Conservation (phyloP, 73 alveolate species). For the Symbiodinium pilosum region DNA sequence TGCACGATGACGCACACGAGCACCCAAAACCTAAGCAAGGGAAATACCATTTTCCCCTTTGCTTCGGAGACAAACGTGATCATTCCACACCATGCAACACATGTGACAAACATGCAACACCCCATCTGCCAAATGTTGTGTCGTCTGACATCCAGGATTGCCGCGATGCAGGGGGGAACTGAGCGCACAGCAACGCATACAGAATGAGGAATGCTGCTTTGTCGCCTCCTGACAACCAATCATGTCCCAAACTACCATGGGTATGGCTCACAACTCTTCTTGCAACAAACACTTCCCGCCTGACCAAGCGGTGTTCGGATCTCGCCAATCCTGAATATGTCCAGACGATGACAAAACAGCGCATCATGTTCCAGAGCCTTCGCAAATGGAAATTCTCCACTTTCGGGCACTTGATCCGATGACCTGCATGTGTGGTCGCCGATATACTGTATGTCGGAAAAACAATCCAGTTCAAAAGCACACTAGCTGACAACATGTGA, state of each 20-base stretch:
- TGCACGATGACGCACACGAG: constrained; percentile 40
- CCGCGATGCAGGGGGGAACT: not conserved
- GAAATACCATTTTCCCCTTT: not conserved
- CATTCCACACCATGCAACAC: not conserved
- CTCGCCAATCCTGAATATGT: constrained; percentile 41
- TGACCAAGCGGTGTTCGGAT: constrained; percentile 80
- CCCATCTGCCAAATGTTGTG: not conserved
- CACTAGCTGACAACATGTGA: not conserved
- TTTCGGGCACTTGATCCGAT: constrained; percentile 19
- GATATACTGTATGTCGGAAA: not conserved
- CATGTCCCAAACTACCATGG: too few species aligned
- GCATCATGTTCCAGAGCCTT: not conserved
- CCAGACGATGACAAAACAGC: not conserved
- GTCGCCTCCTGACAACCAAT: constrained; percentile 34
- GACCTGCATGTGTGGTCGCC: not conserved
- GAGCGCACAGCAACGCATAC: constrained; percentile 12
- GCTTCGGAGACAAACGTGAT: too few species aligned
- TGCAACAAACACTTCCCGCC: not conserved
- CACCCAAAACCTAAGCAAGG: constrained; percentile 60
- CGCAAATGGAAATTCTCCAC: constrained; percentile 53
- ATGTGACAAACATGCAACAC: not conserved
- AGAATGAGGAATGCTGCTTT: constrained; percentile 14
- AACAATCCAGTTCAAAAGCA: too few species aligned
- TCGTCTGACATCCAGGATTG: not conserved
- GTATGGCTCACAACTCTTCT: too few species aligned